Base-by-base conservation (phyloP, 371 early-diverging fungal genomes). In the Mucor indicus region DNA sequence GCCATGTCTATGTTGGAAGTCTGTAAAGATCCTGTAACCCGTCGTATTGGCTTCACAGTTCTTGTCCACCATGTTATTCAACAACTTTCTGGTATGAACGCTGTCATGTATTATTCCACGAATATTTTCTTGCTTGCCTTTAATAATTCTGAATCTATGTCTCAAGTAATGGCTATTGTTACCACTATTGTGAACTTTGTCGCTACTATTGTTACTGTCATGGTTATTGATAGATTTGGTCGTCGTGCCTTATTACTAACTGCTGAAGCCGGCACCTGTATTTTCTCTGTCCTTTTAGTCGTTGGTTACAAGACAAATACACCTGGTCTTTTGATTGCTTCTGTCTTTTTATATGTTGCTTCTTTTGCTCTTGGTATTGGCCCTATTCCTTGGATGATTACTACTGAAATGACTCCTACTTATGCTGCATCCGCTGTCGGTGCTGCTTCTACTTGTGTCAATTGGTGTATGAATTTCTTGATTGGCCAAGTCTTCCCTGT, bases 61-160 rank as follows among this genome's bases (percentile, higher is more conserved):
- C 16, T 80, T 19, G 25, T 62, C 10, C 50, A 77, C 22, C 77
- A 81, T 44, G 61, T 63, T 3, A 54, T 66, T n/a, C 96, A 95
- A 59, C 93, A 93, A 67, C 63, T 90, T 11, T 79, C 83, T 13
- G 93, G 93, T 23, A 91, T 96, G 72, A 92, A 93, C 55, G 91
- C 86, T 40, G 79, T 89, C 44, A 71, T 86, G 55, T 81, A 85
- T 52, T 94, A 88, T 56, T 91, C 91, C n/a, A 84, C 87, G 1
- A 64, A 81, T 74, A 49, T 84, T 68, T 41, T 78, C 68, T 57
- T 33, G 35, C 35, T 33, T n/a, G 35, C 35, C 15, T 33, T 33
- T 15, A 33, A 33, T 13, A 13, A 13, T 15, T 33, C 35, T 33
- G 13, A 33, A 33, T 9, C 10, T 15, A 33, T 33, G 35, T 7